These are phyloP conservation scores for Trifolium fragiferum DNA, from an alignment of 306 rosid species.

Conservation along the genomic window DNA sequence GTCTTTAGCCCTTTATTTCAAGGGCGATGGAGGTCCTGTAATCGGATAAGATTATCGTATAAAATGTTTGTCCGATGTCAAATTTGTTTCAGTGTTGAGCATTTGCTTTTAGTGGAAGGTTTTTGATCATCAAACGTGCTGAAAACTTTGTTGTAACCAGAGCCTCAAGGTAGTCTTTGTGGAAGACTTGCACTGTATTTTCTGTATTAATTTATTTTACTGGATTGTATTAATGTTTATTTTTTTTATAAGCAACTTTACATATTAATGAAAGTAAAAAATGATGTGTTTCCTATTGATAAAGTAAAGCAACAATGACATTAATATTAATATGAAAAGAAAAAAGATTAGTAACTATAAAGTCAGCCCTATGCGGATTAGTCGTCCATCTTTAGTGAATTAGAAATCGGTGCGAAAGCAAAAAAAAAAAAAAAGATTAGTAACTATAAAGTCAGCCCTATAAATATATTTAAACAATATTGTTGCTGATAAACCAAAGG, in stretches of 20 bases:
- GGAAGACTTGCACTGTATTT: constrained; percentile 7
- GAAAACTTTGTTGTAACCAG: constrained; percentile 8
- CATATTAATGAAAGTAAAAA: neutral
- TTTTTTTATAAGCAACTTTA: neutral
- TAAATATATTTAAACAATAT: neutral
- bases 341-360: too few species aligned
- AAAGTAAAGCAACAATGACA: too few species aligned
- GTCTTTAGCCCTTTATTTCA: constrained; percentile 29
- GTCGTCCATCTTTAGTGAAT: too few species aligned
- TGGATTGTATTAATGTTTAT: neutral
- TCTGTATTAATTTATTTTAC: neutral
- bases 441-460: neutral
- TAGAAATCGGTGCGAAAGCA: too few species aligned
- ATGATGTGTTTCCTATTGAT: neutral
- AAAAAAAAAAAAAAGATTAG: too few species aligned
- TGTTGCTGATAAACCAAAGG: neutral
- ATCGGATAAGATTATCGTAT: neutral
- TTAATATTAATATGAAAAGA: too few species aligned
- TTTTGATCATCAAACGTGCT: constrained; percentile 10
- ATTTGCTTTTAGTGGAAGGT: constrained; percentile 27
- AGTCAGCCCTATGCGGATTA: too few species aligned
- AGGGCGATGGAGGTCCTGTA: neutral
- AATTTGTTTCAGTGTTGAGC: neutral
- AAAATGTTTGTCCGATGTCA: neutral
- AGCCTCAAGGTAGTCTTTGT: constrained; percentile 6